Base-by-base conservation (phyloP, 176 grass and related monocot species). In the Triticum monococcum region DNA sequence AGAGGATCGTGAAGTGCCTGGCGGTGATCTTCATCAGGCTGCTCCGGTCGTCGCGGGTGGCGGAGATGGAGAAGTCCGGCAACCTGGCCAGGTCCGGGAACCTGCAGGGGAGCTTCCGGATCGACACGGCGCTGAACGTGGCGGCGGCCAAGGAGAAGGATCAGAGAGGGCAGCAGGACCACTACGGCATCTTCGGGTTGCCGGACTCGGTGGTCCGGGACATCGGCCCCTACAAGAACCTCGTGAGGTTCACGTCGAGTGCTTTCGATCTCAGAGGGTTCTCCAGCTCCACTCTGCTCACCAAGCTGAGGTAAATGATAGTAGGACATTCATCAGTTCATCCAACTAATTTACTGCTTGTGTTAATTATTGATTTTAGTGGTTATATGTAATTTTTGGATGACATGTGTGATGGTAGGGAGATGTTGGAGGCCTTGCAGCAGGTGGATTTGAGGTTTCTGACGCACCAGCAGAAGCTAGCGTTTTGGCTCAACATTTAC, bases 401-500 rank as follows among this genome's bases (percentile, higher is more conserved):
- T 54, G 50, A 54, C 17, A 54, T 18, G 50, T 6, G 48, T 52
- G 14, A 5, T 7, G 1, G 4, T 17, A 96, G 97, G 83, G 83
- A 75, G 35, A 82, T 96, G 89, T 70, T 96, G 52, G 85, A 94
- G 72, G 84, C 86, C 45, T 84, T 99, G 70, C 94, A 91, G 35
- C 75, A 81, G 30, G 83, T 99, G 59, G 90, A 96, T 45, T 57
- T 96, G n/a, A 83, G 85, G 79, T 54, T 82, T 59, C 90, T 94
- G 10, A 92, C 54, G 23, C 92, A 98, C 72, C 76, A 91, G 4
- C 91, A 96, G 62, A 98, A 92, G 83, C 89, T 98, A 2, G 94
- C 97, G 0, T 98, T 98, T 75, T 98, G 97, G 97, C 77, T 98
- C 81, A 98, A 98, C 81, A 48, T 92, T 23, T 92, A 96, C 82